These are phyloP conservation scores for Mortierella sp. DNA, from an alignment of 371 early-diverging fungal species.

Conservation along the genomic window DNA sequence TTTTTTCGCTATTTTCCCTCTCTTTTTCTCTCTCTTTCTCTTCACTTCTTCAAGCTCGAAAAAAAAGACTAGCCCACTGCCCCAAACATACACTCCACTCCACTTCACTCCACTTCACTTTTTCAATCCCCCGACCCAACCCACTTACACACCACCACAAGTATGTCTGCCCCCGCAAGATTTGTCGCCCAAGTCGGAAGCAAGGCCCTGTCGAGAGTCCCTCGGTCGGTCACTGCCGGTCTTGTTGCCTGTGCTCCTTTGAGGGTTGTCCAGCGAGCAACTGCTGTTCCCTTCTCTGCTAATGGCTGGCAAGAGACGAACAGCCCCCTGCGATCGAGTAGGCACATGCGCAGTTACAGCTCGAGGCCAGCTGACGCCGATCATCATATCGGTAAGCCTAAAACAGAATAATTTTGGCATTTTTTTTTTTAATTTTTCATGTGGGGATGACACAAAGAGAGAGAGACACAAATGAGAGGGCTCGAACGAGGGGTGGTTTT, in stretches of 20 bases:
- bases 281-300: background rate
- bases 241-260: conserved; percentile 26
- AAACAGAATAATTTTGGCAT: conserved; percentile 10
- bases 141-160: conserved; percentile 6
- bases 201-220: conserved; percentile 20
- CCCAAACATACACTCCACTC: background rate
- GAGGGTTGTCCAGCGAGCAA: conserved; percentile 21
- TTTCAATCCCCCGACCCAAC: background rate
- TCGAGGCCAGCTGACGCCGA: conserved; percentile 50
- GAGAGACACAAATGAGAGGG: conserved; percentile 10
- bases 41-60: conserved; percentile 11
- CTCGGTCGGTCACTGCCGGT: conserved; percentile 19
- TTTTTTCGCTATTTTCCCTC: background rate
- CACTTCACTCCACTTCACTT: background rate
- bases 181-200: conserved; percentile 29
- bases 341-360: conserved; percentile 52
- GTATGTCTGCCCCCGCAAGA: conserved; percentile 38
- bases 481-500: too few relatives aligned
- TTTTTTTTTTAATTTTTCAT: too few relatives aligned
- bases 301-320: background rate
- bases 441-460: background rate
- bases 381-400: conserved; percentile 54
- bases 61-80: background rate
- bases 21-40: conserved; percentile 1
- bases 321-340: conserved; percentile 3